These are phyloP conservation scores for Entomortierella parvispora DNA, from an alignment of 192 early-diverging fungal genomes.

Conservation along the genomic window DNA sequence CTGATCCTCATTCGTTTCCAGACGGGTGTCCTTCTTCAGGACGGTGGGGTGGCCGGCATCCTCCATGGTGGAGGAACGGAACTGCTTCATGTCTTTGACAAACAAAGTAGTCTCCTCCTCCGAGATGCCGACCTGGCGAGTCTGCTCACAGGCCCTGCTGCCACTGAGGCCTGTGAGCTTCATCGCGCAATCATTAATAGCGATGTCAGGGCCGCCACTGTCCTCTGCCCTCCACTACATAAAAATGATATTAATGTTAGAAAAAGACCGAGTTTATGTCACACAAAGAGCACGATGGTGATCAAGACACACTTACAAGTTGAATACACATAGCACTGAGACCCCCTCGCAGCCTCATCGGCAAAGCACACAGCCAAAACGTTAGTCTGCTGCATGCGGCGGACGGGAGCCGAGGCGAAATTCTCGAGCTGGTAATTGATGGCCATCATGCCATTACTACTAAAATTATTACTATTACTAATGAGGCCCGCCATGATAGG, in stretches of 20 bases:
- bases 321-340: conserved; percentile 50
- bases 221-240: conserved; percentile 32
- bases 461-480: conserved; percentile 37
- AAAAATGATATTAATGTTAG: not conserved
- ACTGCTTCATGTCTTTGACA: conserved; percentile 52
- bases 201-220: conserved; percentile 45
- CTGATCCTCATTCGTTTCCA: conserved; percentile 10
- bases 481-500: conserved; percentile 53
- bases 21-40: not conserved
- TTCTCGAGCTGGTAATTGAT: conserved; percentile 40
- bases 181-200: conserved; percentile 42
- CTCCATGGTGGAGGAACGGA: conserved; percentile 8
- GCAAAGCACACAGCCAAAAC: conserved; percentile 39
- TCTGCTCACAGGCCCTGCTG: conserved; percentile 40
- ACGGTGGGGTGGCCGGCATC: conserved; percentile 32
- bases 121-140: conserved; percentile 39
- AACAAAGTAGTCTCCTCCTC: conserved; percentile 38
- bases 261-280: not conserved
- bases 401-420: conserved; percentile 22
- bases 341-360: conserved; percentile 36
- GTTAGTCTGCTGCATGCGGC: conserved; percentile 18
- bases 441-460: conserved; percentile 18
- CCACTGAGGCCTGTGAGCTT: conserved; percentile 36
- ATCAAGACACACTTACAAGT: conserved; percentile 32
- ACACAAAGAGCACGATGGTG: not conserved